Evolutionary conservation across 192 early-diverging fungal genomes (phyloP), one percentile per base, ranked within the genome.

Genomic region (Coemansia sp.): DNA sequence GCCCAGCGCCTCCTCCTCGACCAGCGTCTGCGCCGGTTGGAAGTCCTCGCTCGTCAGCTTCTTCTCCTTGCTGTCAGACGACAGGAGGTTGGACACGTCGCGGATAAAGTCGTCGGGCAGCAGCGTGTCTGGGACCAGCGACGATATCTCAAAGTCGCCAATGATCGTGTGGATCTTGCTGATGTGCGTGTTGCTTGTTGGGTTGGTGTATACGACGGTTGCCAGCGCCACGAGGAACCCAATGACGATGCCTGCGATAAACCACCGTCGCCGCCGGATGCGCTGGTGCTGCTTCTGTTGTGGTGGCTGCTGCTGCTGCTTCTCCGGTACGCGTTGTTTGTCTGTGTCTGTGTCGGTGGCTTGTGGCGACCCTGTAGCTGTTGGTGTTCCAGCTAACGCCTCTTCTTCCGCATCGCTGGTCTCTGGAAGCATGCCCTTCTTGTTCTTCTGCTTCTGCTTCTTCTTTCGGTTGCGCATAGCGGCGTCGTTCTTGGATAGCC

Each of bases 71-170:
- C 20, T 25, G 2, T 13, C 49, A 25, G 86, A 71, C 49, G 85
- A 85, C 52, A 82, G 65, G 41, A 82, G 63, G 14, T 70, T 70
- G 8, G 87, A 85, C 17, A 92, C 73, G 66, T 92, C 88, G n/a
- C 77, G 79, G 48, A 90, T 73, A 56, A 92, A 78, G 43, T 92
- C 90, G 46, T 92, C 90, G 0, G 89, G 81, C 14, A 87, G 66
- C 67, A 88, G 83, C 53, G 85, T 84, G 7, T 85, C 82, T 25
- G 90, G 90, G 15, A 92, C 65, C 56, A 89, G 75, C 19, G 85
- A 83, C 11, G 78, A 62, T 17, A 92, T 63, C 67, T 91, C 90
- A 69, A 91, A 79, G 60, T 91, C 90, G 42, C 78, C 83, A 25
- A 85, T 40, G 19, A 83, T 49, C n/a, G 68, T 40, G 35, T 75